Base-by-base conservation (phyloP, 1,139 yeast genomes). In the Magnusiomyces fungicola region DNA sequence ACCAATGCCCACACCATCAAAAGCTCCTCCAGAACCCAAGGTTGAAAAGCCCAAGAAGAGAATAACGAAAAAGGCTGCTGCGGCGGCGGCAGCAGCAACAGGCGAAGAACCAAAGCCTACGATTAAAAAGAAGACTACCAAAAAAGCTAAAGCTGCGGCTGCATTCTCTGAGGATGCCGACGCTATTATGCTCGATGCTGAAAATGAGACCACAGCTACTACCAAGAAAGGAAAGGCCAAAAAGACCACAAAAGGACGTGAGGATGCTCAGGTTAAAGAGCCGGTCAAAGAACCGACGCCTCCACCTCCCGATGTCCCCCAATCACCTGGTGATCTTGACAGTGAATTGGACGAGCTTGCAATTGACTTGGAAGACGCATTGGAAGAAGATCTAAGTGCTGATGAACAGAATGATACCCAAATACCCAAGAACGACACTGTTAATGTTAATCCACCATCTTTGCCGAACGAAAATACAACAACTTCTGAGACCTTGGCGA, bases 271-370 rank as follows among this genome's bases (percentile, higher is more conserved):
- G n/a, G n/a, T n/a, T n/a, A n/a, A n/a, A n/a, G n/a, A n/a, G n/a
- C n/a, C n/a, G n/a, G n/a, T n/a, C n/a, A n/a, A n/a, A n/a, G n/a
- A n/a, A n/a, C n/a, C n/a, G n/a, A n/a, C n/a, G n/a, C n/a, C n/a
- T n/a, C n/a, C n/a, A n/a, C n/a, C n/a, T n/a, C n/a, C n/a, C n/a
- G n/a, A n/a, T n/a, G n/a, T n/a, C n/a, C n/a, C n/a, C n/a, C n/a
- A n/a, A n/a, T n/a, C n/a, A n/a, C n/a, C n/a, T n/a, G n/a, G n/a
- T 18, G 21, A 38, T 12, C 16, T 21, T 3, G 41, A 38, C 10
- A 38, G 41, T 38, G 41, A 38, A n/a, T 21, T 22, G 10, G 41
- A 38, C 16, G 29, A 38, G 21, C 27, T 38, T 3, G 41, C 41
- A 18, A 38, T 22, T 14, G n/a, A 10, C 10, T 22, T 38, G 29